These are phyloP conservation scores for Scolecobasidium constrictum DNA, from an alignment of 2,329 filamentous ascomycete genomes.

Conservation along the genomic window DNA sequence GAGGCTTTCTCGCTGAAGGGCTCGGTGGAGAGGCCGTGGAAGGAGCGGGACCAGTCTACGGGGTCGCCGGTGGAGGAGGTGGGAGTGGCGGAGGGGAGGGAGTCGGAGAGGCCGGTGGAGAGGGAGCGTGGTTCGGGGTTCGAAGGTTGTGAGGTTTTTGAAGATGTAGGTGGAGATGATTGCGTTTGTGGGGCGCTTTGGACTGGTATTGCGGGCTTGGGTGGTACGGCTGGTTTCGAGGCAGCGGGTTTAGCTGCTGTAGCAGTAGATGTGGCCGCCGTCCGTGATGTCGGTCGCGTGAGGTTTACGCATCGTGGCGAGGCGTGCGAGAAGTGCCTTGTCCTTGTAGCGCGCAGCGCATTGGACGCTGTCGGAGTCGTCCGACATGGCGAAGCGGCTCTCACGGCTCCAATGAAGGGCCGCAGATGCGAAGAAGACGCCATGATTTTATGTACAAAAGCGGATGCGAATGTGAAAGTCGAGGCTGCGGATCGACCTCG, in stretches of 20 bases:
- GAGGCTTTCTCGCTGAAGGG: slow-evolving; percentile 63
- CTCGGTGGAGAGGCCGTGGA: slow-evolving; percentile 61
- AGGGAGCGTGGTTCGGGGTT: slow-evolving; percentile 6
- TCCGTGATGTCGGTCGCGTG: slow-evolving; percentile 5
- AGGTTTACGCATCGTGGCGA: not conserved
- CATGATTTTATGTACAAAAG: too few relatives aligned
- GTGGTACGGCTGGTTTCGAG: not conserved
- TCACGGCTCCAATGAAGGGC: not conserved
- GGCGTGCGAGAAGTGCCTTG: not conserved
- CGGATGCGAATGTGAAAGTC: too few relatives aligned
- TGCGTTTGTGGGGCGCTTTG: not conserved
- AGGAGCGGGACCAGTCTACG: slow-evolving; percentile 76
- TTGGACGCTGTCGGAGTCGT: not conserved
- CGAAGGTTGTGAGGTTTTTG: not conserved
- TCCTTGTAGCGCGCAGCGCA: not conserved
- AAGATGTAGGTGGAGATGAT: not conserved
- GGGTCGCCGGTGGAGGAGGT: slow-evolving; percentile 36
- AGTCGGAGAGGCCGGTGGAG: slow-evolving; percentile 12
- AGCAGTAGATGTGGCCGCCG: not conserved
- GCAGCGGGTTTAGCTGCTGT: not conserved
- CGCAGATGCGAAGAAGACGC: too few relatives aligned
- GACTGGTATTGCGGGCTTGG: slow-evolving; percentile 1
- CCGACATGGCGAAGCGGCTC: not conserved
- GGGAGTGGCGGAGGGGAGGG: slow-evolving; percentile 32
- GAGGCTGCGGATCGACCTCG: too few relatives aligned